Evolutionary conservation across 2,329 filamentous ascomycete species (phyloP).

Genomic region (Corinectria fuckeliana): DNA sequence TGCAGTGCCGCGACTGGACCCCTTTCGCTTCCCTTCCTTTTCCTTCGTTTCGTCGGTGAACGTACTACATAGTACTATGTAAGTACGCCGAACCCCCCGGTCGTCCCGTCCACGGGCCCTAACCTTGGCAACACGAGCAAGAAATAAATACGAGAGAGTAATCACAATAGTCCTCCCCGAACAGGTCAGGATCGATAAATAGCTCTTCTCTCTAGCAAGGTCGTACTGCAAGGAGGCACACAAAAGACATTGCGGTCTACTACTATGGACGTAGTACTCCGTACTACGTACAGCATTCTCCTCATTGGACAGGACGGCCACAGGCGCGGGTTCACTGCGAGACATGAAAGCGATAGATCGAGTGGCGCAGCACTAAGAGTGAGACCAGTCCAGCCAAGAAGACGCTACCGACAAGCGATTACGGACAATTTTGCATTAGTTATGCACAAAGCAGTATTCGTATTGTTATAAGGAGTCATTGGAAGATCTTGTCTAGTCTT

Average conservation of each 20-base stretch:
- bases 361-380: not conserved
- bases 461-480: too few relatives aligned
- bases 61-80: too few relatives aligned
- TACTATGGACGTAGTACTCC: too few relatives aligned
- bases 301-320: too few relatives aligned
- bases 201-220: not conserved
- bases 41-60: not conserved
- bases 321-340: too few relatives aligned
- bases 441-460: too few relatives aligned
- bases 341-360: not conserved
- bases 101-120: conserved; percentile 1
- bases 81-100: conserved; percentile 10
- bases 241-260: too few relatives aligned
- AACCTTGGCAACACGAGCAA: not conserved
- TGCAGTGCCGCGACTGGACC: not conserved
- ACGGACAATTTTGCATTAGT: not conserved
- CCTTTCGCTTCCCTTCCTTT: not conserved
- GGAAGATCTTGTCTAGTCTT: too few relatives aligned
- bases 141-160: conserved; percentile 14
- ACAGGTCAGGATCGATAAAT: not conserved
- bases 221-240: not conserved
- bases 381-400: not conserved
- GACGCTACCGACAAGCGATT: not conserved
- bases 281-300: too few relatives aligned
- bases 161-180: not conserved